Conservation (phyloP, 139 green algal genomes). For the Asterochloris erici region DNA sequence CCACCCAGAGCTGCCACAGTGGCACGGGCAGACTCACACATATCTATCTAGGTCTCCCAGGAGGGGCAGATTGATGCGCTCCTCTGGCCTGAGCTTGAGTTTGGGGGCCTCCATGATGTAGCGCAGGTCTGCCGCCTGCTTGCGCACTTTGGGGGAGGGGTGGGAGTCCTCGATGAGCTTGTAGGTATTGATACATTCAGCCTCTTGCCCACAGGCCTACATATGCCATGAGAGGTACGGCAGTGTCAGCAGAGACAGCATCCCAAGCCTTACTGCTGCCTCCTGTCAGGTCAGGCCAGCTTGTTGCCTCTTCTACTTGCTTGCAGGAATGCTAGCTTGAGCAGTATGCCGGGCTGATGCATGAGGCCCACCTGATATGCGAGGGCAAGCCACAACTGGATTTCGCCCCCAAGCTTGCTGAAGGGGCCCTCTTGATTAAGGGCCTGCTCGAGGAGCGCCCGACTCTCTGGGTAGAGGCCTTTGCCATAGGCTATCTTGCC, state of each 20-base stretch:
- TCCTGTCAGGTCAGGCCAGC: background rate
- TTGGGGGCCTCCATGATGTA: slow-evolving; percentile 87
- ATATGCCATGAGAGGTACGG: background rate
- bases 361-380: slow-evolving; percentile 62
- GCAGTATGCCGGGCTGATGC: background rate
- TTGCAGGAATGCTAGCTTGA: background rate
- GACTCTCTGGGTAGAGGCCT: slow-evolving; percentile 56
- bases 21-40: slow-evolving; percentile 14
- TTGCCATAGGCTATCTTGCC: slow-evolving; percentile 46
- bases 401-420: slow-evolving; percentile 67
- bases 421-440: slow-evolving; percentile 54
- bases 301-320: background rate
- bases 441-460: slow-evolving; percentile 51
- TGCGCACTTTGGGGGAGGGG: slow-evolving; percentile 27
- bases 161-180: slow-evolving; percentile 55
- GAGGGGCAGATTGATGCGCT: slow-evolving; percentile 72
- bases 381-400: slow-evolving; percentile 82
- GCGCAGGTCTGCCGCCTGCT: slow-evolving; percentile 52
- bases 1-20: background rate
- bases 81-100: slow-evolving; percentile 62
- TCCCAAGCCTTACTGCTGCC: too few relatives aligned
- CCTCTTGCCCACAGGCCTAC: slow-evolving; percentile 65
- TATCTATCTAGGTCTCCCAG: slow-evolving; percentile 51
- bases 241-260: too few relatives aligned
- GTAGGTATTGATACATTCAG: slow-evolving; percentile 77